phyloP scores from a whole-genome alignment of 2,329 filamentous ascomycete species.

The Leptodontidium sp. region DNA sequence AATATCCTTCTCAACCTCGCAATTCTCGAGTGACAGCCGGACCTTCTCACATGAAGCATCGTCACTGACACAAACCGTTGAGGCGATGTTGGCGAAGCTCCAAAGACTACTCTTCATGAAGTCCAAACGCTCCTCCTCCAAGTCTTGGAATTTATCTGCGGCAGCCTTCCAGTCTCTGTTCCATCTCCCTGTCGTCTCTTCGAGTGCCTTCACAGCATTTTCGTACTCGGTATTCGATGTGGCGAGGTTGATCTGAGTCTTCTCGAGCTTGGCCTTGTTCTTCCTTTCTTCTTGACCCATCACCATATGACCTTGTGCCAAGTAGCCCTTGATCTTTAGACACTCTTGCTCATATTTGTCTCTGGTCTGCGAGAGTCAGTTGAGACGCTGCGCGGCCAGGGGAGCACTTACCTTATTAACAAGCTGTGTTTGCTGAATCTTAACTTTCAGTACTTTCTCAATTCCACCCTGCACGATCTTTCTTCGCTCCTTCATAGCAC shows the following conservation, averaged over 20 bases:
- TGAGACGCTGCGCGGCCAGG: slow-evolving; percentile 16
- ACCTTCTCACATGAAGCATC: slow-evolving; percentile 98
- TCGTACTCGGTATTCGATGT: slow-evolving; percentile 94
- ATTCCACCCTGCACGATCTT: slow-evolving; percentile 96
- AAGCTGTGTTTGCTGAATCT: slow-evolving; percentile 86
- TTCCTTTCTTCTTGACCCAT: slow-evolving; percentile 99
- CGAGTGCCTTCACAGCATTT: slow-evolving; percentile 86
- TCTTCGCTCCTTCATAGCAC: slow-evolving; percentile 93
- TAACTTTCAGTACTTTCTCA: slow-evolving; percentile 92
- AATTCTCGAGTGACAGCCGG: slow-evolving; percentile 88
- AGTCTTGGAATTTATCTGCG: slow-evolving; percentile 98
- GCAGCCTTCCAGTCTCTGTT: slow-evolving; percentile 98
- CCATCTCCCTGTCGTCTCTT: slow-evolving; percentile 95
- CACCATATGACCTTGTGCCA: slow-evolving; percentile 99
- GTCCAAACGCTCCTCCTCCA: slow-evolving; percentile 95
- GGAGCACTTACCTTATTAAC: slow-evolving; percentile 81
- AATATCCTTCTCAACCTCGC: slow-evolving; percentile 97
- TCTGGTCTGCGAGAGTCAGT: slow-evolving; percentile 65
- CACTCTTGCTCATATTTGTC: slow-evolving; percentile 98
- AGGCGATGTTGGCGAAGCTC: slow-evolving; percentile 97
- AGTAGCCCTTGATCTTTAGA: slow-evolving; percentile 96
- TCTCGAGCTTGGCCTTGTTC: slow-evolving; percentile 98
- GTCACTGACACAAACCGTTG: slow-evolving; percentile 96
- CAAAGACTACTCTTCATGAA: slow-evolving; percentile 98
- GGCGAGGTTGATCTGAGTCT: slow-evolving; percentile 95